Base-by-base conservation (phyloP, 1,139 yeast species). In the Oligophagozyma castellii region DNA sequence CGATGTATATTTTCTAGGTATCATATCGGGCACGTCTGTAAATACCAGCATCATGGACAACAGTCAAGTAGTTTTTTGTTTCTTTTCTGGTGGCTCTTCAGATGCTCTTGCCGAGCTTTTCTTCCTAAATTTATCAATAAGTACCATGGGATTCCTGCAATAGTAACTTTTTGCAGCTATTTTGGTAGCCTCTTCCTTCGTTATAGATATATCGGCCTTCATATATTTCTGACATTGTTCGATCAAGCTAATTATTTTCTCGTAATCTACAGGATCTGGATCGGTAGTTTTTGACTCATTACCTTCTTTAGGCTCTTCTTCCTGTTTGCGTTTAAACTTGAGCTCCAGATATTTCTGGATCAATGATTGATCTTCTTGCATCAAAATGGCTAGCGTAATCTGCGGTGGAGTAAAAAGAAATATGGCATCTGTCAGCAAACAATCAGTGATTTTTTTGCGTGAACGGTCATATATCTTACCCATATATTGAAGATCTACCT, bases 331-430 rank as follows among this genome's bases (percentile, higher is more conserved):
- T 24, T 50, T 39, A 44, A 63, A 73, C 50, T 78, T 78, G 43
- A 63, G 58, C 33, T 65, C 65, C 38, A 86, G 55, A 52, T 89
- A 89, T 39, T 68, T 61, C 33, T 67, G 70, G 1, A 79, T 69
- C 16, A 79, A 54, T n/a, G 65, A 67, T 38, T 64, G 70, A 51
- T 84, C 79, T 14, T 66, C 68, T 29, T 65, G 65, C 53, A 75
- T 70, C 53, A 86, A 63, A 5, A 92, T 83, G 0, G 95, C 93
- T 32, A 89, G 59, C 0, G 96, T 95, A 22, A 89, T 79, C 45
- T 89, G 98, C 1, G 98, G 95, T 2, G 98, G 98, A 0, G 96
- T 75, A 52, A 61, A 89, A 19, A 73, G 58, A 43, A 83, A 86
- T 11, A 67, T 60, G 3, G 70, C 86, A 48, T 86, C 94, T 18